Evolutionary conservation across 139 green algal genomes (phyloP).

Genomic region (Spirogloea muscicola): DNA sequence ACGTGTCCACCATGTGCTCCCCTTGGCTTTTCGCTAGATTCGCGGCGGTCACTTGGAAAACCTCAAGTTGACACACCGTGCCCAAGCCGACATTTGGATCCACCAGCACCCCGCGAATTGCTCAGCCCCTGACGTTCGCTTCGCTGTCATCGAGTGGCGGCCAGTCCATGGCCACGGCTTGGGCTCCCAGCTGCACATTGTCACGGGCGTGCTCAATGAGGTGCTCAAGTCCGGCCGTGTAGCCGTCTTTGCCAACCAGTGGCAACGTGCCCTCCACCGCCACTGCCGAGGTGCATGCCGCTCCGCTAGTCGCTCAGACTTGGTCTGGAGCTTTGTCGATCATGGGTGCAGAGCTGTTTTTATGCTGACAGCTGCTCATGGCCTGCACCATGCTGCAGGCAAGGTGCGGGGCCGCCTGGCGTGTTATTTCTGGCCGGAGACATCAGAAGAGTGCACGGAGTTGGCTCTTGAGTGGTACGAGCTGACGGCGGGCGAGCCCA

Average conservation of each 20-base stretch:
- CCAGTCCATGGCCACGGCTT: conserved; percentile 12
- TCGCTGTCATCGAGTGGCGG: conserved; percentile 20
- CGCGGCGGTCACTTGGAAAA: conserved; percentile 20
- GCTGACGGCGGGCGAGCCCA: too few species aligned
- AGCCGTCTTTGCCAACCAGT: too few species aligned
- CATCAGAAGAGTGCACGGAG: conserved; percentile 9
- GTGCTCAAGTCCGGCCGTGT: too few species aligned
- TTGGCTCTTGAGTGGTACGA: too few species aligned
- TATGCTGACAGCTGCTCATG: too few species aligned
- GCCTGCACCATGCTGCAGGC: not conserved
- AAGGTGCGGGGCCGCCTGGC: not conserved
- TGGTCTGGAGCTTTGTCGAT: too few species aligned
- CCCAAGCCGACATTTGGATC: conserved; percentile 20
- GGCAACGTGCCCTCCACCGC: too few species aligned
- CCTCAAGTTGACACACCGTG: conserved; percentile 6
- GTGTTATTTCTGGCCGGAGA: conserved; percentile 1
- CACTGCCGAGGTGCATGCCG: too few species aligned
- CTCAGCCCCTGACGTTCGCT: conserved; percentile 16
- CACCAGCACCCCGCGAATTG: conserved; percentile 28
- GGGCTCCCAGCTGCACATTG: conserved; percentile 31
- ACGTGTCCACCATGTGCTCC: not conserved
- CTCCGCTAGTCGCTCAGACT: too few species aligned
- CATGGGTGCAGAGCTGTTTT: too few species aligned
- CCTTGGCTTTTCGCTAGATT: not conserved
- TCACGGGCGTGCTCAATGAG: too few species aligned